Base-by-base conservation (phyloP, 2,329 filamentous ascomycete genomes). In the Elsinoe australis region DNA sequence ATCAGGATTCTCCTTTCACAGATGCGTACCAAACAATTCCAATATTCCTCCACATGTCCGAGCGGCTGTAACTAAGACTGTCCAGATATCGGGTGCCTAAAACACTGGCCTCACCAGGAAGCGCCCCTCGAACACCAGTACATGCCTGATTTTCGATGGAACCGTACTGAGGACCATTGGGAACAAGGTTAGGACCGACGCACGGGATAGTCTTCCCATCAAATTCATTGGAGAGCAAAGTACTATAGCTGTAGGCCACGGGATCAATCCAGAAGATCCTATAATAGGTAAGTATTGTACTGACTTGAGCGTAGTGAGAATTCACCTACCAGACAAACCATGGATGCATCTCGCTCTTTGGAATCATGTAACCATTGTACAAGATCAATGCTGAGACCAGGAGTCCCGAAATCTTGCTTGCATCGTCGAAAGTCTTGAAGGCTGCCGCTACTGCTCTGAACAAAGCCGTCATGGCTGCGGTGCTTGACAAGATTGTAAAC, bases 21-120 rank as follows among this genome's bases (percentile, higher is more conserved):
- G n/a, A n/a, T n/a, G n/a, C n/a, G n/a, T 71, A 57, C 83, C 83
- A 80, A 33, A 82, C 56, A 49, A 87, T 83, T 1, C 82, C 83
- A 51, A 85, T 72, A 58, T 87, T 86, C 7, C 82, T 58, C 61
- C 61, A 64, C 14, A 66, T 62, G 41, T 71, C 65, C 2, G 60
- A 62, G 53, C 65, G 67, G 21, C 61, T 64, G 56, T 67, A 70
- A 0, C 74, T 75, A 0, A 84, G 64, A 2, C 71, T 74, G 0
- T 56, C 59, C 3, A 85, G 77, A 54, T 77, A 85, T 0, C 71
- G 67, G 50, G 82, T 79, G 1, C 82, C 82, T 15, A 67, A 76
- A 3, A 85, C 75, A 1, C 67, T 73, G 3, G 58, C 55, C 34
- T 70, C 64, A 0, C 80, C 80, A 0, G 75, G 62, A 1, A 74